These are phyloP conservation scores for Wickerhamia fluorescens DNA, from an alignment of 805 yeast species.

Conservation along the genomic window DNA sequence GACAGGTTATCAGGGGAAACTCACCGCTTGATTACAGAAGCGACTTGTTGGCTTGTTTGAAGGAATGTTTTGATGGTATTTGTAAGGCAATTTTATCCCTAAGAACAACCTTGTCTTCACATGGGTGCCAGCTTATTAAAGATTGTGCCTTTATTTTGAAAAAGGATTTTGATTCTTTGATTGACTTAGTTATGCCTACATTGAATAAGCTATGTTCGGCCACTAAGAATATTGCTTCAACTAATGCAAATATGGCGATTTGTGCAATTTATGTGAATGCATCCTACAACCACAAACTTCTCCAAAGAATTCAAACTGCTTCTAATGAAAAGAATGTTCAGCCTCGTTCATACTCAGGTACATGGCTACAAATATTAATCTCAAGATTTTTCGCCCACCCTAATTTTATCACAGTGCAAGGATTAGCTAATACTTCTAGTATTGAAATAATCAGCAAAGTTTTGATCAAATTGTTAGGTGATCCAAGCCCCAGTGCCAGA, in stretches of 20 bases:
- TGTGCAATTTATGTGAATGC: conserved; percentile 50
- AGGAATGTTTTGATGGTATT: conserved; percentile 44
- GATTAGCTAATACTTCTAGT: conserved; percentile 6
- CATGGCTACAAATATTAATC: conserved; percentile 61
- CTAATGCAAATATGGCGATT: conserved; percentile 47
- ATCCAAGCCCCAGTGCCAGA: conserved; percentile 76
- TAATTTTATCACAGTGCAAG: conserved; percentile 19
- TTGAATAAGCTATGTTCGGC: conserved; percentile 50
- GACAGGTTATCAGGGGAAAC: conserved; percentile 59
- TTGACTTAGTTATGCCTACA: conserved; percentile 43
- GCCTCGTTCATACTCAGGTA: conserved; percentile 62
- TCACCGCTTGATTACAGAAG: conserved; percentile 32
- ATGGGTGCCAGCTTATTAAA: conserved; percentile 71
- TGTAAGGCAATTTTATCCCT: conserved; percentile 63
- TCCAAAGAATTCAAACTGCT: conserved; percentile 44
- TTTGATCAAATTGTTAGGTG: conserved; percentile 56
- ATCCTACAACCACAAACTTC: conserved; percentile 44
- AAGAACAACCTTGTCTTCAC: conserved; percentile 73
- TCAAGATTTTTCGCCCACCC: conserved; percentile 40
- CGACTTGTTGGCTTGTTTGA: conserved; percentile 25
- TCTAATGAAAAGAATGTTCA: conserved; percentile 63
- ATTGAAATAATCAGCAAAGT: conserved; percentile 43
- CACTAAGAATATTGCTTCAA: conserved; percentile 58
- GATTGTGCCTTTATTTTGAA: conserved; percentile 48
- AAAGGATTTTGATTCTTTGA: conserved; percentile 35